Base-by-base conservation (phyloP, 225 moss, liverwort and hornwort species). In the Physcomitrellopsis africana region DNA sequence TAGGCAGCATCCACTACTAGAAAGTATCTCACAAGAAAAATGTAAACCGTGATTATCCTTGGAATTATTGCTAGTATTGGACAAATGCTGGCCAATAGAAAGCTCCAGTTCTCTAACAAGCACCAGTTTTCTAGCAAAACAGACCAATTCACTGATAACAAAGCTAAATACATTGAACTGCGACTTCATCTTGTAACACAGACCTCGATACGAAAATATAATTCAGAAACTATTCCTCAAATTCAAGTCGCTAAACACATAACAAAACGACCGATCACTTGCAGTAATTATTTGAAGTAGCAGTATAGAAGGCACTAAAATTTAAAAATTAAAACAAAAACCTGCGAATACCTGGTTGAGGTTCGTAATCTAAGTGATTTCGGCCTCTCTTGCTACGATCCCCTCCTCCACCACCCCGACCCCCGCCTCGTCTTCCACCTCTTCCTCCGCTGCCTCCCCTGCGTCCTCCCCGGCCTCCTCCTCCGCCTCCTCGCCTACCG, bases 371-470 rank as follows among this genome's bases (percentile, higher is more conserved):
- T 32, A 72, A 55, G 58, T 81, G n/a, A n/a, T 54, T 61, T 29
- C 88, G 85, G 61, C 85, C 70, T 19, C 82, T 75, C 63, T 83
- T 85, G 20, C 47, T 73, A 41, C 67, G 76, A 59, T 76, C 79
- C 22, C 81, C 79, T 84, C 79, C 57, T 46, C 62, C 61, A 7
- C 74, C 65, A 22, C 73, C 68, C n/a, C 68, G 55, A 20, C 54
- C 63, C 16, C 80, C 75, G 9, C 79, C 45, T 19, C 72, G 26
- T 27, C 60, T 61, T 48, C 80, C 72, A 26, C 83, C 54, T 5
- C 70, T 69, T 56, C 79, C 51, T 3, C 74, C 66, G 20, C 80
- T 60, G 11, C 80, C 51, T 23, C 83, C 75, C 11, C 86, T 72
- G 19, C 77, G 32, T 14, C 62, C 14, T 8, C 80, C 2, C 9